A percentile compares a stretch with the other conserved stretches of the same genome.
phyloP scores from a whole-genome alignment of 2,329 filamentous ascomycete species.

The Neonectria coccinea region DNA sequence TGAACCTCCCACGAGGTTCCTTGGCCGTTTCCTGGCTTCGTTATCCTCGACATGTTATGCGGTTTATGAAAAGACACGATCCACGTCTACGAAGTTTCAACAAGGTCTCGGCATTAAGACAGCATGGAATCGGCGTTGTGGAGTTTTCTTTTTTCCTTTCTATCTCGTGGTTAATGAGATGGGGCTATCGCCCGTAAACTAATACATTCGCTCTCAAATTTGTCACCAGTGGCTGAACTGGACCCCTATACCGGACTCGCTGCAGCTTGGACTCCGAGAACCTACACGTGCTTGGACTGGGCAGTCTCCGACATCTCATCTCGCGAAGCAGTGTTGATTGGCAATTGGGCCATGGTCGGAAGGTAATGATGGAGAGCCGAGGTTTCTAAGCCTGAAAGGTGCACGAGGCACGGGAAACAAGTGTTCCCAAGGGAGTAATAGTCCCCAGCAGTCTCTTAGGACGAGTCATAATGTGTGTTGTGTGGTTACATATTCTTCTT shows the following conservation, averaged over 20 bases:
- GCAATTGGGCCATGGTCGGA: constrained; percentile 1
- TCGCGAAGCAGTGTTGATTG: neutral
- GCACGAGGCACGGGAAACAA: neutral
- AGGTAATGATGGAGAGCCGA: constrained; percentile 1
- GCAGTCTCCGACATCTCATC: neutral
- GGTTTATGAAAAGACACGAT: constrained; percentile 40
- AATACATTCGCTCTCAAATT: constrained; percentile 33
- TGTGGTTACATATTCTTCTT: constrained; percentile 28
- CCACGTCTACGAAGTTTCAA: constrained; percentile 37
- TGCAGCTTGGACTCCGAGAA: neutral
- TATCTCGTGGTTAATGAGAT: constrained; percentile 23
- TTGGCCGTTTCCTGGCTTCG: constrained; percentile 18
- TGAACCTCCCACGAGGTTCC: constrained; percentile 3
- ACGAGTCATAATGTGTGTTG: constrained; percentile 32
- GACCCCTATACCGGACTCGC: constrained; percentile 2
- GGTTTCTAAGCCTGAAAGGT: neutral
- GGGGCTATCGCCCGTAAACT: constrained; percentile 29
- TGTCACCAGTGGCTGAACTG: constrained; percentile 5
- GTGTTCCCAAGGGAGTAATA: neutral
- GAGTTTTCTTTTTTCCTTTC: constrained; percentile 42
- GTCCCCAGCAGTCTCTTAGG: constrained; percentile 6
- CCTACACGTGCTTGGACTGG: neutral
- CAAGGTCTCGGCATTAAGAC: constrained; percentile 46
- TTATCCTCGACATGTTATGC: constrained; percentile 34
- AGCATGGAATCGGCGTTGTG: constrained; percentile 51